A percentile compares a stretch with the other conserved stretches of the same genome.
Conservation (phyloP, 371 early-diverging fungal genomes). For the Apophysomyces trapeziformis region DNA sequence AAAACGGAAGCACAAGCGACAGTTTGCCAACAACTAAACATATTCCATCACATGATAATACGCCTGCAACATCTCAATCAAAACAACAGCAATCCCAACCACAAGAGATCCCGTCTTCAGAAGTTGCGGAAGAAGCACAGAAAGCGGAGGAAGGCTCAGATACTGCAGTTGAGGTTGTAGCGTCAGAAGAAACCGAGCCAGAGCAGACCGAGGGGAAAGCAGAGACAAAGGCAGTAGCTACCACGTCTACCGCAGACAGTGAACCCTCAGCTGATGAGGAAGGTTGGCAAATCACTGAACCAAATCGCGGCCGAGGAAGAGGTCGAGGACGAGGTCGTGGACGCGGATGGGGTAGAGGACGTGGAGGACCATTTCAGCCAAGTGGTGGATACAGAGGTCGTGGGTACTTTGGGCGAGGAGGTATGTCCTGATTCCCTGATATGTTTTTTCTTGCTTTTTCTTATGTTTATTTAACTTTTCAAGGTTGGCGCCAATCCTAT, state of each 20-base stretch:
- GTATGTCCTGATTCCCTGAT: background rate
- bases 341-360: conserved; percentile 28
- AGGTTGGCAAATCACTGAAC: background rate
- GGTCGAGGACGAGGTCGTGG: conserved; percentile 23
- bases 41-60: too few species aligned
- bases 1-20: background rate
- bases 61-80: too few species aligned
- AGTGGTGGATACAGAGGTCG: conserved; percentile 6
- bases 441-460: background rate
- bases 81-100: too few species aligned
- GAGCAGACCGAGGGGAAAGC: background rate
- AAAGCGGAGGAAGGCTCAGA: background rate
- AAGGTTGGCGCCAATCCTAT: background rate
- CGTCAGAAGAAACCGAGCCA: background rate
- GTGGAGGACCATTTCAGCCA: conserved; percentile 5
- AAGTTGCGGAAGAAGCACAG: background rate
- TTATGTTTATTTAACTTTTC: background rate
- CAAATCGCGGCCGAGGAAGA: conserved; percentile 19
- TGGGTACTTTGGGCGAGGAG: conserved; percentile 9
- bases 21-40: too few species aligned
- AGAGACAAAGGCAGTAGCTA: background rate
- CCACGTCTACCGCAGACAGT: background rate
- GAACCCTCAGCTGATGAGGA: background rate
- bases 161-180: background rate
- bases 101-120: background rate